Evolutionary conservation across 176 grass and related monocot genomes (phyloP).

Genomic region (Bromus sterilis): DNA sequence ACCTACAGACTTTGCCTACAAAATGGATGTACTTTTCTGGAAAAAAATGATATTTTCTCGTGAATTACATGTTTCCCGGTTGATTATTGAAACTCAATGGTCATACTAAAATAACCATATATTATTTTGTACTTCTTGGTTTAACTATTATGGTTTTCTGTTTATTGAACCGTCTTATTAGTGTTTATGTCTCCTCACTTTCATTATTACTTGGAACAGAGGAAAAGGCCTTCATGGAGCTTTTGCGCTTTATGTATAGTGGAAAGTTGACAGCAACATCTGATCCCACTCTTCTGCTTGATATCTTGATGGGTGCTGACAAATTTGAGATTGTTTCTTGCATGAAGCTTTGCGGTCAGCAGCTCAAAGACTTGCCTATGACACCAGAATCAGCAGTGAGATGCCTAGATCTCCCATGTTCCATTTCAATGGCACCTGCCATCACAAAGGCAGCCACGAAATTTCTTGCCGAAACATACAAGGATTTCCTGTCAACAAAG

Average conservation of each 20-base stretch:
- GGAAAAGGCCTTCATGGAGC: constrained; percentile 72
- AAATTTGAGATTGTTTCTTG: background rate
- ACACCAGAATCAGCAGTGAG: constrained; percentile 54
- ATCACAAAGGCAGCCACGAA: constrained; percentile 30
- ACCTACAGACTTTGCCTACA: background rate
- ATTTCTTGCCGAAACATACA: constrained; percentile 50
- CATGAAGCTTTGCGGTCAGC: background rate
- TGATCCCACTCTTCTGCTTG: background rate
- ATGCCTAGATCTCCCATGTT: constrained; percentile 72
- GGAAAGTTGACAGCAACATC: background rate
- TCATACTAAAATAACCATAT: too few species aligned
- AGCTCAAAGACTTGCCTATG: background rate
- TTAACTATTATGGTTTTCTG: background rate
- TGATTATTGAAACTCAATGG: background rate
- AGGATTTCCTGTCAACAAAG: constrained; percentile 35
- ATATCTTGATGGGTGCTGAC: background rate
- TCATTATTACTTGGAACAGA: constrained; percentile 43
- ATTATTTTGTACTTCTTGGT: too few species aligned
- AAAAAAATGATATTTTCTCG: background rate
- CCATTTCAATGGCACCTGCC: constrained; percentile 42
- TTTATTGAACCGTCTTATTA: background rate
- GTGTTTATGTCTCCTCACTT: background rate
- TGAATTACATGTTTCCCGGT: background rate
- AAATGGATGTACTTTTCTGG: too few species aligned
- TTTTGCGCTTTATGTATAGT: constrained; percentile 8